Evolutionary conservation across 108 stramenopile genomes (phyloP), one percentile per base, ranked within the genome.

Genomic region (Discostella stelligeroides): DNA sequence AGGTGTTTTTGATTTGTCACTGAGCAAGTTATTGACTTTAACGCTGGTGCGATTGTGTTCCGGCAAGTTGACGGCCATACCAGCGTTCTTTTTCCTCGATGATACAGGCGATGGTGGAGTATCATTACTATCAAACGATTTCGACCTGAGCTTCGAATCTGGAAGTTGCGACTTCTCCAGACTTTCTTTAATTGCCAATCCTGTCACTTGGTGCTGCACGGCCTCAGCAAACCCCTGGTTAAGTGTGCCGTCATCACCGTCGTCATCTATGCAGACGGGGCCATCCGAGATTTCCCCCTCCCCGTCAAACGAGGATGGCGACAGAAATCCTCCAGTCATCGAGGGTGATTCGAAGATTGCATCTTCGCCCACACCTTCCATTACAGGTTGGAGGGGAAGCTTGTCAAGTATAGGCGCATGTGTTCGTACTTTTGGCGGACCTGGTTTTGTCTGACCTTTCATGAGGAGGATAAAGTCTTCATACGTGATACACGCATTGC

Each of bases 401-500:
- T n/a, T 49, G 49, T 34, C 46, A 51, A 60, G 46, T 23, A 51
- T 41, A 4, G 58, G 49, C 37, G 59, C 40, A 38, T 46, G 13
- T 23, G 59, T 3, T 50, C 37, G 50, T 24, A 28, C 38, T 14
- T 50, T 41, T 28, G 60, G 60, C 28, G 43, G 66, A 54, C 30
- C 69, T 51, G 77, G 73, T 39, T 68, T 75, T 15, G 66, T 60
- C 60, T 84, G 88, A 7, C 88, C 86, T 56, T 85, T 87, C 73
- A 89, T 76, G 9, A 87, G 51, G 13, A 81, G 66, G 4, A 83
- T 57, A 57, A 89, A 89, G 55, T 89, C 88, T 46, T 89, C 84
- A 56, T 84, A 85, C 6, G 75, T 81, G 10, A 89, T 80, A 45
- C 63, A 43, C 51, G 54, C 77, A 40, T 80, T 61, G 18, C 63